Evolutionary conservation across 2,329 filamentous ascomycete species (phyloP), one percentile per base, ranked within the genome.

Genomic region (Sporothrix globosa): DNA sequence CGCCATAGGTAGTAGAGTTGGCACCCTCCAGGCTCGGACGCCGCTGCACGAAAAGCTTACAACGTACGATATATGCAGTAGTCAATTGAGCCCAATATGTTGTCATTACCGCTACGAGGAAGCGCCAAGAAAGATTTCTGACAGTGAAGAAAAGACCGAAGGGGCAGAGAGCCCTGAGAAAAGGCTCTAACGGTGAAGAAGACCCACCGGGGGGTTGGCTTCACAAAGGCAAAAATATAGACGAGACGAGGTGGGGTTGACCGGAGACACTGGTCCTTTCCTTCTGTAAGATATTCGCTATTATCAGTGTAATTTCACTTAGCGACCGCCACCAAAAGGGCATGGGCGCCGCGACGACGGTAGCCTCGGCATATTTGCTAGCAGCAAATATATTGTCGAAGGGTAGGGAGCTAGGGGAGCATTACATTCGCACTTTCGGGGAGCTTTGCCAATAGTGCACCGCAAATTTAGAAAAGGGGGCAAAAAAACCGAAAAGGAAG

Each of bases 201-300:
- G n/a, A 61, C n/a, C 34, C 34, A 17, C 56, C 34, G 56, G 34
- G 34, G 34, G n/a, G n/a, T 0, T 46, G 39, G 60, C 50, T 65
- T 65, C 41, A 65, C 60, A 24, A 65, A n/a, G 24, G 60, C 21
- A 19, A 60, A 61, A 39, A 30, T 30, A 30, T 4, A 30, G 27
- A 54, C 5, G 21, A 5, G 19, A 14, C 50, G 41, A 60, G 27
- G 48, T 27, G 53, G 21, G 67, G 48, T 24, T 30, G 30, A 11
- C 52, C 52, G 66, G 66, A 68, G 66, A 39, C 30, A 68, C 14
- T 68, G 66, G 52, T 68, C 66, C 66, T 68, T 68, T 27, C 11
- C 39, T 30, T 11, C 21, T n/a, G 17, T 61, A 13, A 9, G 14
- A 44, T 34, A 34, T 34, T 34, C 14, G 10, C 41, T 17, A 13